A percentile compares a stretch with the other conserved stretches of the same genome.
Evolutionary conservation across 805 yeast genomes (phyloP).

Genomic region (Zygotorulaspora florentina): DNA sequence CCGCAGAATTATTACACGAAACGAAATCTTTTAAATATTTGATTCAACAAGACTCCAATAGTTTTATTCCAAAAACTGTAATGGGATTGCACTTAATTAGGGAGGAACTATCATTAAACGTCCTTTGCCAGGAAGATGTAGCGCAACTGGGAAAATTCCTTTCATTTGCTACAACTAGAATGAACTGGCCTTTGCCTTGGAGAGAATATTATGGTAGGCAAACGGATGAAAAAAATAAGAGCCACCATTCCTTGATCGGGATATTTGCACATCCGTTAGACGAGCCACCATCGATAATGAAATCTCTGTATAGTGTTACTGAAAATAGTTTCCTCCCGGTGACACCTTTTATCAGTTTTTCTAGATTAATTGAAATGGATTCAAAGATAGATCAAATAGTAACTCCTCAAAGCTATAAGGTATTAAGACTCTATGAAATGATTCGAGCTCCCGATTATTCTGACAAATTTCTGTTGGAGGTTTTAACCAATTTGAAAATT

Average conservation of each 20-base stretch:
- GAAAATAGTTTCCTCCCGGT: slow-evolving; percentile 28
- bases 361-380: slow-evolving; percentile 61
- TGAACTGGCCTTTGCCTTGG: slow-evolving; percentile 76
- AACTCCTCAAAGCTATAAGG: slow-evolving; percentile 62
- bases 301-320: slow-evolving; percentile 39
- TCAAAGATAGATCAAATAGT: slow-evolving; percentile 50
- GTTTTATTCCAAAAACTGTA: slow-evolving; percentile 57
- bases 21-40: slow-evolving; percentile 17
- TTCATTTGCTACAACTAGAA: slow-evolving; percentile 58
- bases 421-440: slow-evolving; percentile 59
- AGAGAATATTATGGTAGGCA: slow-evolving; percentile 43
- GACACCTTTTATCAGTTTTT: slow-evolving; percentile 56
- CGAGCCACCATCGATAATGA: slow-evolving; percentile 38
- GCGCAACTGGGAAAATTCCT: slow-evolving; percentile 49
- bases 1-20: slow-evolving; percentile 6
- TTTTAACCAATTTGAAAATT: slow-evolving; percentile 57
- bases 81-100: slow-evolving; percentile 69
- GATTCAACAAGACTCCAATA: slow-evolving; percentile 37
- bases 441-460: slow-evolving; percentile 52
- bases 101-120: slow-evolving; percentile 67
- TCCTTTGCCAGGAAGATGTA: slow-evolving; percentile 38
- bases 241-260: slow-evolving; percentile 2
- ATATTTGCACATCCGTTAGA: slow-evolving; percentile 31
- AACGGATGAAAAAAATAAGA: not conserved
- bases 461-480: slow-evolving; percentile 51